A percentile compares a stretch with the other conserved stretches of the same genome.
These are phyloP conservation scores for Cudoniella acicularis DNA, from an alignment of 495 filamentous ascomycete genomes.

Conservation along the genomic window DNA sequence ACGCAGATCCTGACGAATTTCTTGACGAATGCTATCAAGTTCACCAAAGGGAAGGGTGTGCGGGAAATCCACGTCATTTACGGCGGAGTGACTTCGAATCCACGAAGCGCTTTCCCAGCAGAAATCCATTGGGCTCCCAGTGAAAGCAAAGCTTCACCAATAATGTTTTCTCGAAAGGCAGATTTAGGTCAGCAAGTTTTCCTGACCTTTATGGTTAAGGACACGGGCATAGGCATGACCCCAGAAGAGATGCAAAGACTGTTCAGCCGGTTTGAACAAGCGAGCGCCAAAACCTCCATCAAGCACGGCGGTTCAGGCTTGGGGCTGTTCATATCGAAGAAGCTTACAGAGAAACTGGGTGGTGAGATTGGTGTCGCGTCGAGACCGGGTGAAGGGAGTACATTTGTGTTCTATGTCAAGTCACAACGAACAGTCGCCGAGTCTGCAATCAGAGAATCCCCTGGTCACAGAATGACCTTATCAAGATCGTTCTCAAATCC, in stretches of 20 bases:
- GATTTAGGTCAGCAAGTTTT: slow-evolving; percentile 61
- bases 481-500: background rate
- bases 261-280: slow-evolving; percentile 60
- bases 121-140: background rate
- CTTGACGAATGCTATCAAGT: slow-evolving; percentile 70
- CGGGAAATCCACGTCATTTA: slow-evolving; percentile 34
- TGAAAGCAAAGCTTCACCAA: slow-evolving; percentile 13
- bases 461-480: background rate
- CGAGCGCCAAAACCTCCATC: slow-evolving; percentile 65
- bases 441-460: background rate
- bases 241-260: slow-evolving; percentile 53
- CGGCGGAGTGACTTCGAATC: slow-evolving; percentile 36
- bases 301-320: slow-evolving; percentile 81
- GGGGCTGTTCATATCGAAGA: slow-evolving; percentile 76
- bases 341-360: slow-evolving; percentile 78
- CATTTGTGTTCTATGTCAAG: slow-evolving; percentile 75
- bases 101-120: slow-evolving; percentile 24
- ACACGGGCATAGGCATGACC: slow-evolving; percentile 56
- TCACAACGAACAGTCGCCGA: slow-evolving; percentile 26
- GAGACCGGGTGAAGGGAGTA: slow-evolving; percentile 66
- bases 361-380: slow-evolving; percentile 79
- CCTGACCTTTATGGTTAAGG: slow-evolving; percentile 63
- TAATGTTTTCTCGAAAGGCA: slow-evolving; percentile 57
- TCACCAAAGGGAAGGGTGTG: slow-evolving; percentile 54
- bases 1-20: slow-evolving; percentile 73